Evolutionary conservation across 2,329 filamentous ascomycete species (phyloP).

Genomic region (Fusarium sp.): DNA sequence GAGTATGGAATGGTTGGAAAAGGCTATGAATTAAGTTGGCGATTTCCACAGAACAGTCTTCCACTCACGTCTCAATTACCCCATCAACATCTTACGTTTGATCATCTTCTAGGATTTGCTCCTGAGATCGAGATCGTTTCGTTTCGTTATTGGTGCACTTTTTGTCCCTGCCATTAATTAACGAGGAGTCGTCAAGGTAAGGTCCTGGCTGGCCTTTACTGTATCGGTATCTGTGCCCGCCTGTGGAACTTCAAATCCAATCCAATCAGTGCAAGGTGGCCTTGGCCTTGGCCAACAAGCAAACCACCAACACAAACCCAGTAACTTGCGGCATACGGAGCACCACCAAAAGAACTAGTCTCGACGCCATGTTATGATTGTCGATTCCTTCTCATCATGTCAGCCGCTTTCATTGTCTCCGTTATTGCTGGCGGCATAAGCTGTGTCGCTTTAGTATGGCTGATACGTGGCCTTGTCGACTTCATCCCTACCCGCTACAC

Average conservation of each 20-base stretch:
- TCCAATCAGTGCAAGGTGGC: conserved; percentile 34
- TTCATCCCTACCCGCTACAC: conserved; percentile 53
- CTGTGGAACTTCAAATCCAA: conserved; percentile 33
- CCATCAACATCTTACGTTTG: conserved; percentile 13
- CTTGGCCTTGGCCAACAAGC: conserved; percentile 33
- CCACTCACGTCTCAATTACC: background rate
- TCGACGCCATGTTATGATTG: conserved; percentile 28
- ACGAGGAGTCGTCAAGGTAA: background rate
- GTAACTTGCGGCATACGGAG: conserved; percentile 3
- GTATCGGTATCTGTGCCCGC: conserved; percentile 22
- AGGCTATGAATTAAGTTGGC: conserved; percentile 4
- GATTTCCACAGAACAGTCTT: background rate
- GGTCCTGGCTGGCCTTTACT: background rate
- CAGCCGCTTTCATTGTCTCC: conserved; percentile 52
- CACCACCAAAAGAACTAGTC: conserved; percentile 20
- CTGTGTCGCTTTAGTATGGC: conserved; percentile 50
- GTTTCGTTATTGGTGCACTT: conserved; percentile 4
- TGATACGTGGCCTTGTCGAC: conserved; percentile 40
- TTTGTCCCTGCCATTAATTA: conserved; percentile 14
- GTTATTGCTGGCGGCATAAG: conserved; percentile 52
- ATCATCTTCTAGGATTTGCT: conserved; percentile 33
- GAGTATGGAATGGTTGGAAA: conserved; percentile 27
- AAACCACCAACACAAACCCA: conserved; percentile 10
- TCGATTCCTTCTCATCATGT: conserved; percentile 33
- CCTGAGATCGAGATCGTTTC: conserved; percentile 26